Evolutionary conservation across 2,329 filamentous ascomycete genomes (phyloP).

Genomic region (Trichoderma endophyticum): DNA sequence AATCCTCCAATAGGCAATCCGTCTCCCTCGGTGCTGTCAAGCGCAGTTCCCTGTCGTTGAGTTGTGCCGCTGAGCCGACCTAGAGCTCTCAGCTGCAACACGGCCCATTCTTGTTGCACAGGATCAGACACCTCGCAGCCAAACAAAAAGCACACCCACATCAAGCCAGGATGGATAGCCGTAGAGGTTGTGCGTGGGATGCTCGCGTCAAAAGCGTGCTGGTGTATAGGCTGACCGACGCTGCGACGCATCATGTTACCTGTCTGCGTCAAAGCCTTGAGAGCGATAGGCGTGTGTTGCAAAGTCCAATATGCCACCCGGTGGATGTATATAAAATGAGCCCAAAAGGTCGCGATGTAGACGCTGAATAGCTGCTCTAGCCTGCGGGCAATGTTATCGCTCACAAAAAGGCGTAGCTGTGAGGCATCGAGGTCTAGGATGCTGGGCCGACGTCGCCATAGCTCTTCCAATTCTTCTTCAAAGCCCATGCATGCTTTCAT

Average conservation of each 20-base stretch:
- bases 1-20: neutral
- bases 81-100: neutral
- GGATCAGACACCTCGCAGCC: neutral
- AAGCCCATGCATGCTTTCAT: conserved; percentile 4
- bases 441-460: neutral
- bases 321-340: neutral
- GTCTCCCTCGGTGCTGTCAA: neutral
- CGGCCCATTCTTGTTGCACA: conserved; percentile 1
- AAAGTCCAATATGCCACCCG: neutral
- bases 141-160: conserved; percentile 3
- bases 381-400: neutral
- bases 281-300: neutral
- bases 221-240: neutral
- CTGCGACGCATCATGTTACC: conserved; percentile 1
- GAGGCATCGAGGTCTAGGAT: neutral
- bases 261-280: neutral
- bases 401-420: neutral
- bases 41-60: neutral
- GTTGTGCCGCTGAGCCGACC: neutral
- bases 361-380: neutral
- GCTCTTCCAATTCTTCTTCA: neutral
- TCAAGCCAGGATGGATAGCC: conserved; percentile 2
- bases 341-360: neutral
- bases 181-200: neutral
- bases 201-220: neutral